Evolutionary conservation across 139 green algal genomes (phyloP).

Genomic region (Picochlorum sp.): DNA sequence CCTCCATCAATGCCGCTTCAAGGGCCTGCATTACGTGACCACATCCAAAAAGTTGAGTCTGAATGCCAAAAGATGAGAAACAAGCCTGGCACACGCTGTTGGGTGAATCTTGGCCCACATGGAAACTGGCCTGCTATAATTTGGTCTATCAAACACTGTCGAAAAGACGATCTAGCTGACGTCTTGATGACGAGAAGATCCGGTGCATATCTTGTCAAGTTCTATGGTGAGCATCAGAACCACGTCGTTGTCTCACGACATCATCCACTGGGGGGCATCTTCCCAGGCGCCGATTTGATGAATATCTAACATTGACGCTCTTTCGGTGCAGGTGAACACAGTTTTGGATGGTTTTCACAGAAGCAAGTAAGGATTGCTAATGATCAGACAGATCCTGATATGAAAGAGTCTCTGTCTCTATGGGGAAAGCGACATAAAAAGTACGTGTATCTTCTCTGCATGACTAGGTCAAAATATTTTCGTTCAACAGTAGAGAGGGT

Average conservation of each 20-base stretch:
- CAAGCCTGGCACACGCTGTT: constrained; percentile 14
- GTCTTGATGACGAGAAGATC: constrained; percentile 29
- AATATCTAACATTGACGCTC: no score
- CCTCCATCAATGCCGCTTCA: not conserved
- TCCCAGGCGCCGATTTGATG: no score
- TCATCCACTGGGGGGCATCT: no score
- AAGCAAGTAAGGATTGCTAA: constrained; percentile 4
- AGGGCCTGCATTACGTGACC: not conserved
- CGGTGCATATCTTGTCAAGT: constrained; percentile 35
- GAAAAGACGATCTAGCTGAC: constrained; percentile 28
- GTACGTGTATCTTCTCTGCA: constrained; percentile 6
- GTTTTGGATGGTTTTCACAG: constrained; percentile 37
- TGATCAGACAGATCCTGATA: not conserved
- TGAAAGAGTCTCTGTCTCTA: constrained; percentile 7
- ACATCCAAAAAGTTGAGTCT: not conserved
- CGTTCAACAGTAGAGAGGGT: not conserved
- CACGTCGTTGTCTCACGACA: no score
- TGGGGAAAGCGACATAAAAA: constrained; percentile 26
- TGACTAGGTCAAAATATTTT: no score
- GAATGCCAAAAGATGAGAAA: not conserved
- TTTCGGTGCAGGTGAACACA: constrained; percentile 26
- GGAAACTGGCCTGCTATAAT: constrained; percentile 43
- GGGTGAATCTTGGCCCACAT: constrained; percentile 24
- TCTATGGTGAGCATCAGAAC: constrained; percentile 30
- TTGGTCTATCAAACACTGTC: constrained; percentile 40